Conservation (phyloP, 139 green algal species). For the Ostreobium quekettii region DNA sequence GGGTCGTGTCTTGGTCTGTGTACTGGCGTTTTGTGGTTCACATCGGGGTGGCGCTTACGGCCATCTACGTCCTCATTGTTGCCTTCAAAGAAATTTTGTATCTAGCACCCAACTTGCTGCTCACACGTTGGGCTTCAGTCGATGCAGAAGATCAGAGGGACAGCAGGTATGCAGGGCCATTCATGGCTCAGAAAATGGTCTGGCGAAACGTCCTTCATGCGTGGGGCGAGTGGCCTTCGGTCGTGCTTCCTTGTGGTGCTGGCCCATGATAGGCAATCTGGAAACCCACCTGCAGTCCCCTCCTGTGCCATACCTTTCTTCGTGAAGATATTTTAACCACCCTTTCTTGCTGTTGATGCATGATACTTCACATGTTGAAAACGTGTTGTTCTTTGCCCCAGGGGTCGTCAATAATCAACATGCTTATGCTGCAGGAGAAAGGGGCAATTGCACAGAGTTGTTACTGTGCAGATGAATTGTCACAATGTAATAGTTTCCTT, state of each 20-base stretch:
- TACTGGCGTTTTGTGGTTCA: conserved; percentile 45
- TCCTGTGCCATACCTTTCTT: conserved; percentile 20
- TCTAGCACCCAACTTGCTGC: conserved; percentile 50
- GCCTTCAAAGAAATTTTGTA: conserved; percentile 43
- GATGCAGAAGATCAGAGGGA: conserved; percentile 4
- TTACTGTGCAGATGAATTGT: background rate
- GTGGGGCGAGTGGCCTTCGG: conserved; percentile 38
- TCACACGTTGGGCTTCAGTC: conserved; percentile 23
- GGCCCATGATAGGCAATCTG: conserved; percentile 51
- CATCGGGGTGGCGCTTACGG: conserved; percentile 37
- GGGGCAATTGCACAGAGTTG: background rate
- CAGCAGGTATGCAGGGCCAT: background rate
- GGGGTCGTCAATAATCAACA: too few species aligned
- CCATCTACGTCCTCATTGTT: conserved; percentile 51
- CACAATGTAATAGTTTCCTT: too few species aligned
- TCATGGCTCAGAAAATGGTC: conserved; percentile 5
- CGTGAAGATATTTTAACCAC: background rate
- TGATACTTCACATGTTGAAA: too few species aligned
- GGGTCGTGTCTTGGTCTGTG: conserved; percentile 46
- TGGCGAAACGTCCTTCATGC: conserved; percentile 45
- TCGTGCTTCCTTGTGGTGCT: conserved; percentile 34
- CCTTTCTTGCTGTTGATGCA: too few species aligned
- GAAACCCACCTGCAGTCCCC: conserved; percentile 30
- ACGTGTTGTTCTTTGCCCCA: too few species aligned
- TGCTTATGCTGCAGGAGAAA: too few species aligned